phyloP scores from a whole-genome alignment of 176 grass and related monocot species.

The Eleusine indica region DNA sequence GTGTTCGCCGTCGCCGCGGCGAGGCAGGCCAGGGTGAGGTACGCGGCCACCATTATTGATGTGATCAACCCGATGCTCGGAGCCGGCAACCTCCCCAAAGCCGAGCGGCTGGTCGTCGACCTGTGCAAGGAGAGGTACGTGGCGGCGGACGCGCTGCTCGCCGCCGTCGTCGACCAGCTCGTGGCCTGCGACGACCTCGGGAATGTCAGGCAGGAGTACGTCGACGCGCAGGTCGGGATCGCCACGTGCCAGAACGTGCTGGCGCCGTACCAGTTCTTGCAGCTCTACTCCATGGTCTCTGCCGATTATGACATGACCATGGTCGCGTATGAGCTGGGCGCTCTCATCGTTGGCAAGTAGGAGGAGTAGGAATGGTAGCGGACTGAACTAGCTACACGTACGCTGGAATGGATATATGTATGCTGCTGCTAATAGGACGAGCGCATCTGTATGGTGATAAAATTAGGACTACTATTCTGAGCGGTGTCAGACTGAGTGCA shows the following conservation, averaged over 20 bases:
- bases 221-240: background rate
- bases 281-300: background rate
- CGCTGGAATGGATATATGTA: too few relatives aligned
- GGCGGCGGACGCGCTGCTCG: background rate
- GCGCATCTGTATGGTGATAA: too few relatives aligned
- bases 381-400: background rate
- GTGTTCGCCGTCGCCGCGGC: background rate
- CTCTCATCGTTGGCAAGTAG: background rate
- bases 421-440: too few relatives aligned
- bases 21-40: background rate
- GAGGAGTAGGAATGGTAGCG: background rate
- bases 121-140: conserved; percentile 1
- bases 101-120: background rate
- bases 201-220: background rate
- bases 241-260: background rate
- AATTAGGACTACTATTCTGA: too few relatives aligned
- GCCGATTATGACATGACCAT: background rate
- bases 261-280: background rate
- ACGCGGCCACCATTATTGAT: background rate
- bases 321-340: conserved; percentile 5
- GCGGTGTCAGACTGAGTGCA: too few relatives aligned
- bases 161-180: background rate
- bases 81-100: background rate
- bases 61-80: background rate
- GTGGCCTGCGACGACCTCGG: background rate